Base-by-base conservation (phyloP, 192 early-diverging fungal genomes). In the Coemansia sp. region DNA sequence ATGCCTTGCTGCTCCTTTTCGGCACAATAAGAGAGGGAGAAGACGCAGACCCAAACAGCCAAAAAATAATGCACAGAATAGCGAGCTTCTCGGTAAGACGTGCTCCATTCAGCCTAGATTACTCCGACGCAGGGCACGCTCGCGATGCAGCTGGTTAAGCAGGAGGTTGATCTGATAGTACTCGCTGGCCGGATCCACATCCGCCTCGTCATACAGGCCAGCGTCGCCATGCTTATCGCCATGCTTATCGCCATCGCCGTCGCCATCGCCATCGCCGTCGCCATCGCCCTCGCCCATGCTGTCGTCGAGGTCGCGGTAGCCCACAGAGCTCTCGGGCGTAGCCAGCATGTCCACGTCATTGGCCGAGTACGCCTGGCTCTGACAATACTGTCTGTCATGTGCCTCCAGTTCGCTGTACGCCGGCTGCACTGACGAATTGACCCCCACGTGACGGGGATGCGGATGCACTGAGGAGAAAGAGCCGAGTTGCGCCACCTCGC, bases 111-210 rank as follows among this genome's bases (percentile, higher is more conserved):
- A 42, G 37, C 36, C 26, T 35, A n/a, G 50, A 46, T 63, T 44
- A 19, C 23, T 45, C 29, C 34, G 46, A 26, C 61, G 61, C 53
- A 64, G 43, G 32, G 43, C 40, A 36, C 70, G 63, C 37, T 73
- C 70, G 30, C 28, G 63, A 19, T 73, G 70, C 30, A 73, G 59
- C 53, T 50, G 58, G 24, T 62, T 58, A n/a, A 73, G 55, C 34
- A 73, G 54, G 34, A 46, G 35, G 51, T 66, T 73, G 23, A 73
- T 73, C 9, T 53, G 29, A 46, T 73, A 73, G 50, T 73, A 73
- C 36, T 66, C 57, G 50, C 63, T 66, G 24, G 34, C 24, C 1
- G 70, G 63, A 19, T 60, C 58, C 13, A 57, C 27, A 42, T 43
- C 58, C n/a, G 11, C 9, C 7, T 39, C 48, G 19, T 37, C n/a